These are phyloP conservation scores for Suillus americanus DNA, from an alignment of 768 basidiomycete species.

Conservation along the genomic window DNA sequence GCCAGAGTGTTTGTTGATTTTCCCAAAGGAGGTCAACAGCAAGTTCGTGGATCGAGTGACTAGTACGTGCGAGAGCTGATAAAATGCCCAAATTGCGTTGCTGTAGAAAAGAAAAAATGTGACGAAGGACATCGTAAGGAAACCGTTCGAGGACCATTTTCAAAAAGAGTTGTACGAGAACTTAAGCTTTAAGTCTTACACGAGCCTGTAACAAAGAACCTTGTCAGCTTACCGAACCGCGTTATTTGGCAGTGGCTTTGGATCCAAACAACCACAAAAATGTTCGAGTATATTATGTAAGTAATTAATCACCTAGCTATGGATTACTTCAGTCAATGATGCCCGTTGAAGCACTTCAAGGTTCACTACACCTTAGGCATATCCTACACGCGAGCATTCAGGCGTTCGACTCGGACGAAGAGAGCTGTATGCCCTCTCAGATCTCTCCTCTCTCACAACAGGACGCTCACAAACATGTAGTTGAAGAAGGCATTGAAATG, in stretches of 20 bases:
- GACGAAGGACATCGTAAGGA: background rate
- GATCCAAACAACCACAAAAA: background rate
- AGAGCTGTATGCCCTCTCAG: constrained; percentile 27
- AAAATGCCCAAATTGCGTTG: background rate
- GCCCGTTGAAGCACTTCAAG: constrained; percentile 5
- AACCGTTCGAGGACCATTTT: background rate
- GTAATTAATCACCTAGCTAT: background rate
- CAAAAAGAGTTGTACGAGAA: background rate
- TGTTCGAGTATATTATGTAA: background rate
- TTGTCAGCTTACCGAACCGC: no score
- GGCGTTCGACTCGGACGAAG: constrained; percentile 27
- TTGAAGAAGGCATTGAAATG: constrained; percentile 55
- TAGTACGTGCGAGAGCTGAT: background rate
- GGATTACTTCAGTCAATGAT: background rate
- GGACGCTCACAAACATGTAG: constrained; percentile 19
- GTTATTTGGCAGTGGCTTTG: background rate
- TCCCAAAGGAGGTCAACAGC: background rate
- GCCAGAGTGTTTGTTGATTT: background rate
- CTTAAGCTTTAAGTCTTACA: no score
- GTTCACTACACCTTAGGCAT: constrained; percentile 20
- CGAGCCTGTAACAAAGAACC: background rate
- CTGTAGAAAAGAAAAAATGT: background rate
- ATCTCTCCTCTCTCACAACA: background rate
- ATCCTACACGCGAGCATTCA: constrained; percentile 32
- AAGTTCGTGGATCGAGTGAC: background rate